Base-by-base conservation (phyloP, 768 basidiomycete species). In the Chiua virens region DNA sequence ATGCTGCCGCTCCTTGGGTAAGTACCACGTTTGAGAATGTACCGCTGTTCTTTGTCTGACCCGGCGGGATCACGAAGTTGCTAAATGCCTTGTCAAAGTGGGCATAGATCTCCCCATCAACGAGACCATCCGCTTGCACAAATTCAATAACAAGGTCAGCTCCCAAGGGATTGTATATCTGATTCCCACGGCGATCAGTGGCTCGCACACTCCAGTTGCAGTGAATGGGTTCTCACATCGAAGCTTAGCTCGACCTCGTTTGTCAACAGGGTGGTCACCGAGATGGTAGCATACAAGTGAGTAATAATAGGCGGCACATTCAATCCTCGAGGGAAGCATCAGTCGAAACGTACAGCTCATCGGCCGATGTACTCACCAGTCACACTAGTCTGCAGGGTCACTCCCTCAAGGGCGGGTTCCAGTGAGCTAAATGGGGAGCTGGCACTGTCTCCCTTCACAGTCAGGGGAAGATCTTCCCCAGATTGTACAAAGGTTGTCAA, bases 381-480 rank as follows among this genome's bases (percentile, higher is more conserved):
- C 36, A 87, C 62, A 38, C 74, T 74, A 18, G 82, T 77, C 10
- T 69, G 60, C 28, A 87, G 66, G 13, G 72, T 71, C 20, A 87
- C 68, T 27, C 79, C 78, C 13, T 79, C 71, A 7, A 89, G 70
- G 0, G 79, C 86, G 1, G 74, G 74, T 45, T 73, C 67, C 45
- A 90, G 63, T 1, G 86, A 85, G 7, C 62, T 73, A 62, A 85
- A 87, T 3, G 87, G 86, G 3, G 83, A 79, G 59, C 85, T 82
- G 17, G 66, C 59, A 3, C 66, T 50, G 60, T 87, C 86, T 21
- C 87, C 87, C 54, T 79, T 68, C 59, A 87, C 83, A 0, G 72
- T 75, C 50, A 86, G 62, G 7, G 78, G 70, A 30, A 89, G 62
- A 8, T 57, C 47, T 38, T 77, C 62, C 22, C 70, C 73, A 0